Evolutionary conservation across 345 rosid species (phyloP).

Genomic region (Pseudoturritis turrita): DNA sequence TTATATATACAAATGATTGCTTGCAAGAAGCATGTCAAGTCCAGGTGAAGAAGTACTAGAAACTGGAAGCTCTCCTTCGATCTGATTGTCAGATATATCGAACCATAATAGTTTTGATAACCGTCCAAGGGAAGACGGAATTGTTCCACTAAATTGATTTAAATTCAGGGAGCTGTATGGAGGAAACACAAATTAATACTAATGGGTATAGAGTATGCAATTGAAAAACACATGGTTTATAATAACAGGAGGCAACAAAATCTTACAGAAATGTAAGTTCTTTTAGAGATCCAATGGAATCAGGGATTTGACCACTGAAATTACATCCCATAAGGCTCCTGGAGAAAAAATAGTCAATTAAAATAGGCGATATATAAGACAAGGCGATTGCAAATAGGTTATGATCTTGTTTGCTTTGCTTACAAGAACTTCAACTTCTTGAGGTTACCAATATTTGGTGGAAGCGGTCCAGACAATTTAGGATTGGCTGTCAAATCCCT

Average conservation of each 20-base stretch:
- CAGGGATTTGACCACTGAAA: constrained; percentile 67
- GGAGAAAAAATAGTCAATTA: constrained; percentile 11
- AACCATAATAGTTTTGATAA: constrained; percentile 66
- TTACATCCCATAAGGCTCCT: constrained; percentile 75
- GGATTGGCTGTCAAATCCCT: constrained; percentile 76
- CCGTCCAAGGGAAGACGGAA: constrained; percentile 76
- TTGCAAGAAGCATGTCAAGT: constrained; percentile 57
- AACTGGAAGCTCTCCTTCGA: constrained; percentile 71
- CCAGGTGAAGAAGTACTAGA: constrained; percentile 60
- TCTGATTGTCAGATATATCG: constrained; percentile 76
- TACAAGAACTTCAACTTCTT: constrained; percentile 55
- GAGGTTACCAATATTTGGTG: constrained; percentile 49
- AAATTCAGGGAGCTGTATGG: constrained; percentile 65
- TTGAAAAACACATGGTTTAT: not conserved
- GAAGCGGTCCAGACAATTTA: constrained; percentile 52
- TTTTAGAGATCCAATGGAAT: constrained; percentile 54
- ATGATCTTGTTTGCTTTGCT: constrained; percentile 17
- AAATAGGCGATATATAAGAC: not conserved
- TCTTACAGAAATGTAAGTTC: constrained; percentile 54
- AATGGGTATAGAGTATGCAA: not conserved
- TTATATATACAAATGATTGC: constrained; percentile 72
- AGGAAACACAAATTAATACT: constrained; percentile 5
- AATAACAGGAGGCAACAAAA: constrained; percentile 1
- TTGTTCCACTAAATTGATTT: constrained; percentile 60
- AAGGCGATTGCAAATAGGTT: not conserved